Conservation (phyloP, 2,329 filamentous ascomycete species). For the Neofusicoccum ribis region DNA sequence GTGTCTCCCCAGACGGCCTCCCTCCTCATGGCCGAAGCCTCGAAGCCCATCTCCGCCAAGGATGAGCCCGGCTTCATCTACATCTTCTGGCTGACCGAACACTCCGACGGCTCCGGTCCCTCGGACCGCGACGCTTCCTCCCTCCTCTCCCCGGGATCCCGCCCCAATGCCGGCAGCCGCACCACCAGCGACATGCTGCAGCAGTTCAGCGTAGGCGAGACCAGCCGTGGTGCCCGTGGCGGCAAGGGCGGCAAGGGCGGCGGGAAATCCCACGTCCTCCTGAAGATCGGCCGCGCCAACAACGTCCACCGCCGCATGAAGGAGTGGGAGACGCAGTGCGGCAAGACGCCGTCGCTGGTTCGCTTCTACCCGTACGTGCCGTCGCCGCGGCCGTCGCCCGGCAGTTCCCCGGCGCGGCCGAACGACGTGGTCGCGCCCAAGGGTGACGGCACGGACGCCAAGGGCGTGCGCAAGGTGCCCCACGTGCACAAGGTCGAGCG, state of each 20-base stretch:
- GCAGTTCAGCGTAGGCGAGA: background rate
- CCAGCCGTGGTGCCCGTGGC: background rate
- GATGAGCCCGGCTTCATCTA: constrained; percentile 92
- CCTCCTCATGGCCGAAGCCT: constrained; percentile 72
- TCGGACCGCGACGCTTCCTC: constrained; percentile 5
- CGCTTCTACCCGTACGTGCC: constrained; percentile 84
- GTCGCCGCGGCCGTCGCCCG: constrained; percentile 27
- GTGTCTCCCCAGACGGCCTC: constrained; percentile 69
- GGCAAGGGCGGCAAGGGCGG: background rate
- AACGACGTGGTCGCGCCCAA: constrained; percentile 18
- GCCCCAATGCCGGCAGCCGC: constrained; percentile 24
- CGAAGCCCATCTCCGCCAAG: constrained; percentile 68
- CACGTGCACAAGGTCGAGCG: constrained; percentile 87
- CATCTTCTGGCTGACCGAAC: constrained; percentile 92
- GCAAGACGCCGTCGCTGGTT: constrained; percentile 81
- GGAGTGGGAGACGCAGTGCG: constrained; percentile 92
- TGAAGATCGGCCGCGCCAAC: constrained; percentile 66
- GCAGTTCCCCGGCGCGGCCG: constrained; percentile 27
- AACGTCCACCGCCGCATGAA: constrained; percentile 91
- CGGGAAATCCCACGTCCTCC: constrained; percentile 57
- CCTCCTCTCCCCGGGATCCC: background rate
- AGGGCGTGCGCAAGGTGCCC: constrained; percentile 66
- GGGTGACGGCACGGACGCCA: constrained; percentile 30
- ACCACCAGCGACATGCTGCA: constrained; percentile 31
- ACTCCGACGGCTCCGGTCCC: constrained; percentile 44